A percentile compares a stretch with the other conserved stretches of the same genome.
These are phyloP conservation scores for Torrubiellomyces zombiae DNA, from an alignment of 2,329 filamentous ascomycete species.

Conservation along the genomic window DNA sequence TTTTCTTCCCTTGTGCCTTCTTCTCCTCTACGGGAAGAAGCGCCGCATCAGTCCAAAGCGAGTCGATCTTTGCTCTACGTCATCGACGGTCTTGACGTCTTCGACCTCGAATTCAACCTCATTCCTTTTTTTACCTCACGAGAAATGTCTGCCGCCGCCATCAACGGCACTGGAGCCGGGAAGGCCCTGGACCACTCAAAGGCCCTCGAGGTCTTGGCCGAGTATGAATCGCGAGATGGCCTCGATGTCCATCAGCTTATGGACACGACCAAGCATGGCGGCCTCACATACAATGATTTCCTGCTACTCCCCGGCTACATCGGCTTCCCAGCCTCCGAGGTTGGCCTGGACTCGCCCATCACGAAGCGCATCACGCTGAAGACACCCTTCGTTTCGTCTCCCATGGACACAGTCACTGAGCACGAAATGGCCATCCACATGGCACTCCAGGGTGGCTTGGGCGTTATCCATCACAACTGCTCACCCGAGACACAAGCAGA, in stretches of 20 bases:
- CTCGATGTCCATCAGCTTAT: conserved; percentile 75
- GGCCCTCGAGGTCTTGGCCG: conserved; percentile 65
- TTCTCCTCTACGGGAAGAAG: conserved; percentile 38
- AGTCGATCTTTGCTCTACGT: conserved; percentile 12
- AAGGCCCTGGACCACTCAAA: conserved; percentile 55
- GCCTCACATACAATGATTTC: conserved; percentile 98
- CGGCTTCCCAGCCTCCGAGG: conserved; percentile 85
- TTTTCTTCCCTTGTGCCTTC: conserved; percentile 22
- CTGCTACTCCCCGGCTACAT: conserved; percentile 93
- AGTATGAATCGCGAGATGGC: conserved; percentile 70
- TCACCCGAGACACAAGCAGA: conserved; percentile 92
- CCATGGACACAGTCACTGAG: conserved; percentile 99
- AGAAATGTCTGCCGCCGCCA: conserved; percentile 46
- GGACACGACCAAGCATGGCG: conserved; percentile 81
- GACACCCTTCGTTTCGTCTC: conserved; percentile 91
- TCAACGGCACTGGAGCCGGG: conserved; percentile 30
- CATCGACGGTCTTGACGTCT: conserved; percentile 15
- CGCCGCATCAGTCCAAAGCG: conserved; percentile 22
- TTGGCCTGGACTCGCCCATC: conserved; percentile 74
- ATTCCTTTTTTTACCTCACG: conserved; percentile 11
- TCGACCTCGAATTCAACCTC: conserved; percentile 21
- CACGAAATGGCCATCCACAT: conserved; percentile 99
- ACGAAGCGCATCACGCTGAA: conserved; percentile 94
- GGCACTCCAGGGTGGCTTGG: conserved; percentile 71
- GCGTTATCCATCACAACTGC: conserved; percentile 99